phyloP scores from a whole-genome alignment of 495 filamentous ascomycete genomes.

The Wilcoxina mikolae region DNA sequence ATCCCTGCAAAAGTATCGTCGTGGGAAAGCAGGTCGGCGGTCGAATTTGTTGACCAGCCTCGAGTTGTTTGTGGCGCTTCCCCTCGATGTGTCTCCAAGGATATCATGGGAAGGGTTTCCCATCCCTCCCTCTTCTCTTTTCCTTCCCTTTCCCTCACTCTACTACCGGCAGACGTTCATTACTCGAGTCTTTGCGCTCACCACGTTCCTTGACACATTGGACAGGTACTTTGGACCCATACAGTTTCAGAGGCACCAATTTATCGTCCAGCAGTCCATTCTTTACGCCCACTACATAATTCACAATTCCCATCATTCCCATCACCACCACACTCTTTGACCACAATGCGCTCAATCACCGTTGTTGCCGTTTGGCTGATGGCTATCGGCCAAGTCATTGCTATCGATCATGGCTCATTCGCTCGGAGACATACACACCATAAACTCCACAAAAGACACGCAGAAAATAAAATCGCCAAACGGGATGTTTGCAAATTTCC shows the following conservation, averaged over 20 bases:
- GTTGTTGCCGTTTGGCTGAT: neutral
- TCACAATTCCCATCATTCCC: neutral
- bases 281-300: neutral
- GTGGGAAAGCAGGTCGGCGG: neutral
- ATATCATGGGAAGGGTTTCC: neutral
- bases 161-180: neutral
- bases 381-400: neutral
- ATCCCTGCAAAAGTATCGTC: neutral
- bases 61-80: neutral
- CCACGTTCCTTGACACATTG: neutral
- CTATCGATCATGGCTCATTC: slow-evolving; percentile 12
- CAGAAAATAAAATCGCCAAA: slow-evolving; percentile 9
- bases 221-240: neutral
- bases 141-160: slow-evolving; percentile 3
- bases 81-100: neutral
- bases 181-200: neutral
- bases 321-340: neutral
- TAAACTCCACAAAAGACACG: slow-evolving; percentile 15
- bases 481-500: slow-evolving; percentile 47
- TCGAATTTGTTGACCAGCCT: neutral
- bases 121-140: neutral
- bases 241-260: neutral
- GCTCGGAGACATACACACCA: slow-evolving; percentile 19
- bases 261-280: neutral
- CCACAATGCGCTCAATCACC: neutral